Conservation (phyloP, 176 grass and related monocot genomes). For the Avena atlantica region DNA sequence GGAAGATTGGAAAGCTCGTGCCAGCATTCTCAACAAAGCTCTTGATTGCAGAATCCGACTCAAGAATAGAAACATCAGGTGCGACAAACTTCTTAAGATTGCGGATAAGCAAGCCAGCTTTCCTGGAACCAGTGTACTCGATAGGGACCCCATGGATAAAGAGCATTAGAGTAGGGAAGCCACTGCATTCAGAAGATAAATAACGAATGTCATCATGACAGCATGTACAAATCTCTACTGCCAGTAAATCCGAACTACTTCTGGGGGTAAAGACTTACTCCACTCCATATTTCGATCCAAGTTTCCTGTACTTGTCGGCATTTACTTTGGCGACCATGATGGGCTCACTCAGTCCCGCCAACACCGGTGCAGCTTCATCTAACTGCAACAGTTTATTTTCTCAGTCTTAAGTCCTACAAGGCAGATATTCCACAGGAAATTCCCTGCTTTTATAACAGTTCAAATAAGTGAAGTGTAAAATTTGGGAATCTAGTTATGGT, state of each 20-base stretch:
- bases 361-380: slow-evolving; percentile 82
- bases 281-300: slow-evolving; percentile 90
- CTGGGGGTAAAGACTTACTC: slow-evolving; percentile 65
- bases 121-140: slow-evolving; percentile 91
- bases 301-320: slow-evolving; percentile 92
- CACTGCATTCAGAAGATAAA: slow-evolving; percentile 57
- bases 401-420: slow-evolving; percentile 42
- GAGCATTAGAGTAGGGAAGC: slow-evolving; percentile 88
- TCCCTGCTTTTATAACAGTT: slow-evolving; percentile 24
- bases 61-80: slow-evolving; percentile 81
- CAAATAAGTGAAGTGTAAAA: slow-evolving; percentile 11
- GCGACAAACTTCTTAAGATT: slow-evolving; percentile 92
- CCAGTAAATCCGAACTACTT: slow-evolving; percentile 10
- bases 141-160: slow-evolving; percentile 87
- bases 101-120: slow-evolving; percentile 74
- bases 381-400: slow-evolving; percentile 59
- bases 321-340: slow-evolving; percentile 87
- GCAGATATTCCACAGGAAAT: slow-evolving; percentile 25
- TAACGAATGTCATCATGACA: slow-evolving; percentile 28
- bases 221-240: slow-evolving; percentile 11
- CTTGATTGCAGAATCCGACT: slow-evolving; percentile 70
- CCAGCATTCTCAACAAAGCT: slow-evolving; percentile 74
- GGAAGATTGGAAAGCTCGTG: slow-evolving; percentile 82
- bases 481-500: slow-evolving; percentile 1
- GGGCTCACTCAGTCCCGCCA: slow-evolving; percentile 71